Evolutionary conservation across 164 flowering plant genomes (phyloP), one percentile per base, ranked within the genome.

Genomic region (Sedum album): DNA sequence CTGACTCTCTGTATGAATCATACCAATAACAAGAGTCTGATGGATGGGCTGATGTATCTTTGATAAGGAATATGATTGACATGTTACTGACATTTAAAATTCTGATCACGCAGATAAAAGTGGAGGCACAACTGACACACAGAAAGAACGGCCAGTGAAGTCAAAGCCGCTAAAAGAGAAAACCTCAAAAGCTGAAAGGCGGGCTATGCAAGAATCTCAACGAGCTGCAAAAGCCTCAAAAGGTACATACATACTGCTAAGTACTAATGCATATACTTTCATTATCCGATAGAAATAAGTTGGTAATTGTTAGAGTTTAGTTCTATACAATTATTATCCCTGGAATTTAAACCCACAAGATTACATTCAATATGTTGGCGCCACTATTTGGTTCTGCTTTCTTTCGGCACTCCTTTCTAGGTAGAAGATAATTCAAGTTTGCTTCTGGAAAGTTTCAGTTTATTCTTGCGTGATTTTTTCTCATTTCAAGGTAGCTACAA

Each of bases 141-240:
- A 75, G 64, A 83, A 77, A 72, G 90, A 84, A 6, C 73, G 35
- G 1, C 67, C 73, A 6, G 72, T 71, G 31, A 75, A 42, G 72
- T 76, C 86, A 42, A 87, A 85, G 78, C 82, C 90, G 28, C 67
- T 76, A 67, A 90, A 92, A 74, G 91, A 82, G 79, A 92, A 86
- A 75, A 81, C 86, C 13, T 81, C 98, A 14, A 92, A 90, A 77
- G 93, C 98, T 65, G 96, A 90, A 74, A 85, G 98, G 70, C 89
- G 96, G 75, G 95, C 96, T 5, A 80, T 88, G 61, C 98, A 92
- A 70, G 98, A 92, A 76, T 78, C 98, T 39, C 98, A 92, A 70
- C 78, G 95, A 72, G 98, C 96, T 78, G 96, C 94, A 35, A 92
- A 92, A 77, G 88, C 93, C 66, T 83, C 89, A 25, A 90, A 82